Conservation (phyloP, 768 basidiomycete species). For the Psilocybe cubensis region DNA sequence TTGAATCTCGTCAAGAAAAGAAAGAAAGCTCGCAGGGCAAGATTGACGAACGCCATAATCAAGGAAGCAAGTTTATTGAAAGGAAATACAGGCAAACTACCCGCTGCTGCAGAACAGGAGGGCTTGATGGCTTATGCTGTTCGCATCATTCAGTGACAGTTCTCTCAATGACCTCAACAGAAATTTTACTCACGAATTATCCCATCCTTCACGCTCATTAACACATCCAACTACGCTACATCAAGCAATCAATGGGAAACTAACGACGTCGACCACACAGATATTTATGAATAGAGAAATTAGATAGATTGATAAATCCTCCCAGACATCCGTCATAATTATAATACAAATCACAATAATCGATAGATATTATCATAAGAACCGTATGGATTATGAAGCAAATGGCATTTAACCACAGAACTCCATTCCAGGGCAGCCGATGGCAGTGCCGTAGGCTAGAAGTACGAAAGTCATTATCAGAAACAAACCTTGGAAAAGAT, state of each 20-base stretch:
- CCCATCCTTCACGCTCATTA: no score
- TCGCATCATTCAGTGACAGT: no score
- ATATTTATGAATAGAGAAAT: no score
- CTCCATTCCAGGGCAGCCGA: constrained; percentile 55
- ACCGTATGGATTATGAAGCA: neutral
- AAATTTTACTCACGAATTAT: no score
- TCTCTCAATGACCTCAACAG: no score
- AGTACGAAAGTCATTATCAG: neutral
- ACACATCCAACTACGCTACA: no score
- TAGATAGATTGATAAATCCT: no score
- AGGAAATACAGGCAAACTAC: neutral
- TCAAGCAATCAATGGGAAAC: no score
- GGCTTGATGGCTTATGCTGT: no score
- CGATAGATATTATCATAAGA: neutral
- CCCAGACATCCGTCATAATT: neutral
- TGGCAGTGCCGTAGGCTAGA: constrained; percentile 49
- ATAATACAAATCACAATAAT: neutral
- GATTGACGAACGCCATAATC: neutral
- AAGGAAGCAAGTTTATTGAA: neutral
- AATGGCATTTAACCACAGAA: constrained; percentile 48
- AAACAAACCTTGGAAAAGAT: neutral
- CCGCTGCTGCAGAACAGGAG: no score
- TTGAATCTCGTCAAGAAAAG: neutral
- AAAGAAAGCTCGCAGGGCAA: neutral
- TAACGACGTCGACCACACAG: no score